These are phyloP conservation scores for Debaryomyces robertsiae DNA, from an alignment of 1,139 yeast species.

Conservation along the genomic window DNA sequence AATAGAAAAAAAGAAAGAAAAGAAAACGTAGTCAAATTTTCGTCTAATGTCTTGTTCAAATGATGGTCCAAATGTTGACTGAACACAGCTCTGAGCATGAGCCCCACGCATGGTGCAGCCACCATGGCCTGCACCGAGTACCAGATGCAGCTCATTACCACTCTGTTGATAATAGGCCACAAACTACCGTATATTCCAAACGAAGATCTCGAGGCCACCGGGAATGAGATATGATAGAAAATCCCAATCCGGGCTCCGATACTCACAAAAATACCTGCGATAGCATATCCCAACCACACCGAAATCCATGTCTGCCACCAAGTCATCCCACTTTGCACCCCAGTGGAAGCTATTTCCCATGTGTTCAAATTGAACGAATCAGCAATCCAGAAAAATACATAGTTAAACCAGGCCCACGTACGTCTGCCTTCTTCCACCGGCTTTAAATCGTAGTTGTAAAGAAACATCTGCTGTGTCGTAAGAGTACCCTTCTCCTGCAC, in stretches of 20 bases:
- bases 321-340: constrained; percentile 61
- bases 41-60: constrained; percentile 53
- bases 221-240: constrained; percentile 75
- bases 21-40: constrained; percentile 58
- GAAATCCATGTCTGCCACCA: constrained; percentile 93
- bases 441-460: constrained; percentile 70
- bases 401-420: constrained; percentile 82
- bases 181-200: constrained; percentile 79
- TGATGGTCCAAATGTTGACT: constrained; percentile 54
- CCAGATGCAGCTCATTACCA: constrained; percentile 84
- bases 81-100: constrained; percentile 69
- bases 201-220: constrained; percentile 70
- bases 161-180: constrained; percentile 81
- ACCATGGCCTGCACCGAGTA: constrained; percentile 81
- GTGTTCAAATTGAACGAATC: constrained; percentile 87
- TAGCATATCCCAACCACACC: constrained; percentile 72
- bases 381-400: constrained; percentile 79
- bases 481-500: constrained; percentile 37
- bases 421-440: constrained; percentile 74
- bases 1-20: constrained; percentile 76
- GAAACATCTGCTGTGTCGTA: constrained; percentile 54
- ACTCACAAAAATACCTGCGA: constrained; percentile 64
- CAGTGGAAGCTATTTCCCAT: constrained; percentile 89
- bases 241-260: constrained; percentile 72
- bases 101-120: constrained; percentile 72